These are phyloP conservation scores for Fusarium circinatum DNA, from an alignment of 2,329 filamentous ascomycete species.

Conservation along the genomic window DNA sequence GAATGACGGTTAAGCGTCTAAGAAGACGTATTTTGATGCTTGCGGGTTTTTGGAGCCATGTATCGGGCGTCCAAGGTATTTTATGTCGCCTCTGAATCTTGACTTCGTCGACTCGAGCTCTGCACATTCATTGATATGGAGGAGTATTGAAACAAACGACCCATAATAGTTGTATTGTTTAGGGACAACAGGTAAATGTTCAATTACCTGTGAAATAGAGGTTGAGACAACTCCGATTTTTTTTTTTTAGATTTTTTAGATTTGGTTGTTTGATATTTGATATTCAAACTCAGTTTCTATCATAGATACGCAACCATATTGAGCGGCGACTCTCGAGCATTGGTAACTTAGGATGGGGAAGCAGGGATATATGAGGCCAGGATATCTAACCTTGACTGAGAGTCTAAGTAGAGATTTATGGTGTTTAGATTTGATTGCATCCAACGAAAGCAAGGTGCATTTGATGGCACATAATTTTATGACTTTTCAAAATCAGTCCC, in stretches of 20 bases:
- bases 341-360: background rate
- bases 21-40: background rate
- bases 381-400: background rate
- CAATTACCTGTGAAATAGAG: background rate
- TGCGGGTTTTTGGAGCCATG: background rate
- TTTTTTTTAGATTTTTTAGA: no score
- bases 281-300: background rate
- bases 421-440: background rate
- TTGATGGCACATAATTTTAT: background rate
- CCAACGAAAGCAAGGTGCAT: background rate
- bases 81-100: background rate
- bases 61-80: background rate
- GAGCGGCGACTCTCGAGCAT: background rate
- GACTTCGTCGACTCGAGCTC: background rate
- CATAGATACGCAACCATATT: background rate
- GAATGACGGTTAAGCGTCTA: background rate
- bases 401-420: background rate
- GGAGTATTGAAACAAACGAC: background rate
- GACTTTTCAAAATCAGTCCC: background rate
- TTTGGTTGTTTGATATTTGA: background rate
- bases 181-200: background rate
- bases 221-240: background rate
- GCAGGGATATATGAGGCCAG: background rate
- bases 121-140: background rate
- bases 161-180: background rate